phyloP scores from a whole-genome alignment of 345 rosid genomes.

The Eucalyptus tenuipes region DNA sequence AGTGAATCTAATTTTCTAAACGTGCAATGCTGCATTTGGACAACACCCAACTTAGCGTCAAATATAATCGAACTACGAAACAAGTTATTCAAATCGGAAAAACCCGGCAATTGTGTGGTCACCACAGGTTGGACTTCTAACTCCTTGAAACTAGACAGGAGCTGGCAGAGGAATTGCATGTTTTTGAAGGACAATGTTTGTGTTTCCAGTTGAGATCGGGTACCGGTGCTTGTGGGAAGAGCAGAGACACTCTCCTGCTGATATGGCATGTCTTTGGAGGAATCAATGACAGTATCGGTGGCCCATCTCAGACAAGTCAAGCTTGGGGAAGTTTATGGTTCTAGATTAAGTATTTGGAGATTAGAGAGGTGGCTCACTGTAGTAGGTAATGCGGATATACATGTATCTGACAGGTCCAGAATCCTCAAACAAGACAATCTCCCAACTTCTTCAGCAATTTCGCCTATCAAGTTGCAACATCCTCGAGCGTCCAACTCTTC shows the following conservation, averaged over 20 bases:
- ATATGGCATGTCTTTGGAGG: not conserved
- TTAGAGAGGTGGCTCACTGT: not conserved
- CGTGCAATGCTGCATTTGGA: not conserved
- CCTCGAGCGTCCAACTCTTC: not conserved
- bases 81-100: not conserved
- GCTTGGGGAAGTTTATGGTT: not conserved
- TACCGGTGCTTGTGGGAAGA: not conserved
- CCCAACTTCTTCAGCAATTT: not conserved
- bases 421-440: not conserved
- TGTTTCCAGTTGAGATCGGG: not conserved
- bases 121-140: not conserved
- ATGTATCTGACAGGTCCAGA: not conserved
- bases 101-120: not conserved
- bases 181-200: not conserved
- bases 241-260: not conserved
- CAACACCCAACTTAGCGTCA: not conserved
- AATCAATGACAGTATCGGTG: not conserved
- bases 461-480: not conserved
- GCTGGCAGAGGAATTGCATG: not conserved
- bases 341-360: not conserved
- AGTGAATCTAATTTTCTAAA: not conserved
- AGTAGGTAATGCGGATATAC: not conserved
- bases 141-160: not conserved
- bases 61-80: not conserved
- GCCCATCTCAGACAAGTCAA: not conserved